phyloP scores from a whole-genome alignment of 495 filamentous ascomycete species.

The Oidiodendron maius region DNA sequence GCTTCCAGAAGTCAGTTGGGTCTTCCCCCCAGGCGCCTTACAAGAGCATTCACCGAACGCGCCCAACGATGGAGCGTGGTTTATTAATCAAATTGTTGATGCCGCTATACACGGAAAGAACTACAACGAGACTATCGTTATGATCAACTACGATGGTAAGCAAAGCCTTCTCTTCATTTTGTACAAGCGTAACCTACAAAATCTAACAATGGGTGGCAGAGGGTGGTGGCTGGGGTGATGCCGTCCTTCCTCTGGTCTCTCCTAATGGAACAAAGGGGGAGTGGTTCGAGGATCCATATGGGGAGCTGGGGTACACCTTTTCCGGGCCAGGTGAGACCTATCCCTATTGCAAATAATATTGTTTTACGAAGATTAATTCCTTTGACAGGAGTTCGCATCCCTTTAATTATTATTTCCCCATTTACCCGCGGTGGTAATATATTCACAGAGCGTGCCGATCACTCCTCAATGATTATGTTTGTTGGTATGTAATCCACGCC shows the following conservation, averaged over 20 bases:
- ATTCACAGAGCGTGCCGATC: constrained; percentile 48
- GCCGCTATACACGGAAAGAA: constrained; percentile 19
- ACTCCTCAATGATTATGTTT: constrained; percentile 50
- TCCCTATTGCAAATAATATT: not conserved
- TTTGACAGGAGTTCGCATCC: constrained; percentile 38
- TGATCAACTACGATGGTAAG: constrained; percentile 27
- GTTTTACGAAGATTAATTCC: not conserved
- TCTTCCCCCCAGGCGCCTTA: constrained; percentile 25
- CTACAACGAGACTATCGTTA: constrained; percentile 27
- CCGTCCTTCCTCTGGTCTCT: constrained; percentile 25
- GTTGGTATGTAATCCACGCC: constrained; percentile 16
- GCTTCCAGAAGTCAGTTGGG: constrained; percentile 24
- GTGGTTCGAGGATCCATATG: constrained; percentile 23
- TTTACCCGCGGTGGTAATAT: constrained; percentile 49
- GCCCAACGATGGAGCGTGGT: constrained; percentile 28
- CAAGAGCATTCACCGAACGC: constrained; percentile 26
- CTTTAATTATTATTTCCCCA: constrained; percentile 49
- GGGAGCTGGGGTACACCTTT: constrained; percentile 21
- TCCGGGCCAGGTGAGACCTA: constrained; percentile 11
- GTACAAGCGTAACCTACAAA: not conserved
- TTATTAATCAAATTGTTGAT: constrained; percentile 26
- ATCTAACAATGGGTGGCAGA: constrained; percentile 6
- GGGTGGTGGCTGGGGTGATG: constrained; percentile 28
- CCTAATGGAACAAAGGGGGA: constrained; percentile 27
- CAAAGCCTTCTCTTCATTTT: no score